These are phyloP conservation scores for Chaetomiaceae sp. DNA, from an alignment of 2,329 filamentous ascomycete species.

Conservation along the genomic window DNA sequence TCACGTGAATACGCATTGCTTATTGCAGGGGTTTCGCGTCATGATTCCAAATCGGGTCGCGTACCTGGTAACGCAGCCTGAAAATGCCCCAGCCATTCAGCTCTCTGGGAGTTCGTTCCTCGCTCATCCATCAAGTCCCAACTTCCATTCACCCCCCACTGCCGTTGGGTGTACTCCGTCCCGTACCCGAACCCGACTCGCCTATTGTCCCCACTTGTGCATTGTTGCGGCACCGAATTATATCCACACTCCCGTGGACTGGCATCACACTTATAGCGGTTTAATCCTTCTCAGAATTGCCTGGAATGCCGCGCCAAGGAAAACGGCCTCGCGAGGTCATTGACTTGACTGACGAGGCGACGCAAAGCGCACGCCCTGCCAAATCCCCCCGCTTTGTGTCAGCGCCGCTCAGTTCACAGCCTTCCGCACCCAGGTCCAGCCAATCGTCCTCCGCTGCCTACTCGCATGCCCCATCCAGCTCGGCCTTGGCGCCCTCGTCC, in stretches of 20 bases:
- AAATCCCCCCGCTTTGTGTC: slow-evolving; percentile 16
- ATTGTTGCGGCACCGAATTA: no score
- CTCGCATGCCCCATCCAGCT: neutral
- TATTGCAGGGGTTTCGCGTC: no score
- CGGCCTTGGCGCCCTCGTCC: neutral
- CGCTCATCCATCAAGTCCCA: neutral
- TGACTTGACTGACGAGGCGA: slow-evolving; percentile 37
- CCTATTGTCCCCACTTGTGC: no score
- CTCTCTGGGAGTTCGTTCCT: no score
- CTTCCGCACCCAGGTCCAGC: slow-evolving; percentile 4
- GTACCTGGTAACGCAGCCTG: no score
- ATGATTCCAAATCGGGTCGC: no score
- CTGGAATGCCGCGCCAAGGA: slow-evolving; percentile 12
- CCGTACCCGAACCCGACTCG: neutral
- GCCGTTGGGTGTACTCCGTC: no score
- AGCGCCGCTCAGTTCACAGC: slow-evolving; percentile 3
- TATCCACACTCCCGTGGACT: no score
- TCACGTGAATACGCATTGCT: no score
- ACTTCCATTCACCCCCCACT: neutral
- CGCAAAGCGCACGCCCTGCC: slow-evolving; percentile 25
- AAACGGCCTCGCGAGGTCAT: slow-evolving; percentile 36
- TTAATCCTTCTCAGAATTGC: neutral
- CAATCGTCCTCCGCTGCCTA: neutral
- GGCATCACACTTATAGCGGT: no score
- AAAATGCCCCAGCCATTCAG: no score